Evolutionary conservation across 2,329 filamentous ascomycete species (phyloP).

Genomic region (Fusarium sp.): DNA sequence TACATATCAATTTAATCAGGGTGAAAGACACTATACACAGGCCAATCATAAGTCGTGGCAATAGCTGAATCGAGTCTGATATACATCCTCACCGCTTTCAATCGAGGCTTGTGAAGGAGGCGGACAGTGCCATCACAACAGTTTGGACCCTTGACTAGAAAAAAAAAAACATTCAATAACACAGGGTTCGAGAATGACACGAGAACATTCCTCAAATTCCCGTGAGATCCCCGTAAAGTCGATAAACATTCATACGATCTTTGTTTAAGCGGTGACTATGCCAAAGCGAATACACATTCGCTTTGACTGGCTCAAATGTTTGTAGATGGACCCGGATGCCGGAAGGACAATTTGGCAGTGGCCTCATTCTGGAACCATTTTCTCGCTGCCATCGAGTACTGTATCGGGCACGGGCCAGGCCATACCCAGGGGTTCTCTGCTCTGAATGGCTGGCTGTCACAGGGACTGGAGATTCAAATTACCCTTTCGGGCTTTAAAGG

Average conservation of each 20-base stretch:
- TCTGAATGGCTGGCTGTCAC: slow-evolving; percentile 27
- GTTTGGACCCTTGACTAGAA: slow-evolving; percentile 13
- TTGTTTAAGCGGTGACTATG: slow-evolving; percentile 35
- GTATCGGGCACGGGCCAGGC: slow-evolving; percentile 35
- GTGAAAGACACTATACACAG: slow-evolving; percentile 6
- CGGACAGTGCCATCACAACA: slow-evolving; percentile 6
- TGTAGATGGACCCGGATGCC: slow-evolving; percentile 49
- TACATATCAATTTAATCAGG: slow-evolving; percentile 25
- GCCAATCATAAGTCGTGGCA: slow-evolving; percentile 10
- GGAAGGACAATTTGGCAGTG: slow-evolving; percentile 50
- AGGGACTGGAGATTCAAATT: slow-evolving; percentile 42
- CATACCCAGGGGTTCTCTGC: slow-evolving; percentile 37
- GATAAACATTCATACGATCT: slow-evolving; percentile 34
- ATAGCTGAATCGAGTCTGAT: slow-evolving; percentile 22
- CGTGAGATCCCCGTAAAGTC: slow-evolving; percentile 37
- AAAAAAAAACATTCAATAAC: slow-evolving; percentile 15
- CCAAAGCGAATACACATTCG: slow-evolving; percentile 14
- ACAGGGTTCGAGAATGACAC: slow-evolving; percentile 37
- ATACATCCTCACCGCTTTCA: slow-evolving; percentile 42
- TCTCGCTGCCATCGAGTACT: slow-evolving; percentile 37
- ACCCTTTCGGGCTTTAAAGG: slow-evolving; percentile 12
- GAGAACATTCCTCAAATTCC: slow-evolving; percentile 44
- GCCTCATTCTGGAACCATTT: slow-evolving; percentile 55
- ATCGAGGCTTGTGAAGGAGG: slow-evolving; percentile 17
- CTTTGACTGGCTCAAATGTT: slow-evolving; percentile 31